Base-by-base conservation (phyloP, 257 asterid genomes). In the Verbascum thapsus region DNA sequence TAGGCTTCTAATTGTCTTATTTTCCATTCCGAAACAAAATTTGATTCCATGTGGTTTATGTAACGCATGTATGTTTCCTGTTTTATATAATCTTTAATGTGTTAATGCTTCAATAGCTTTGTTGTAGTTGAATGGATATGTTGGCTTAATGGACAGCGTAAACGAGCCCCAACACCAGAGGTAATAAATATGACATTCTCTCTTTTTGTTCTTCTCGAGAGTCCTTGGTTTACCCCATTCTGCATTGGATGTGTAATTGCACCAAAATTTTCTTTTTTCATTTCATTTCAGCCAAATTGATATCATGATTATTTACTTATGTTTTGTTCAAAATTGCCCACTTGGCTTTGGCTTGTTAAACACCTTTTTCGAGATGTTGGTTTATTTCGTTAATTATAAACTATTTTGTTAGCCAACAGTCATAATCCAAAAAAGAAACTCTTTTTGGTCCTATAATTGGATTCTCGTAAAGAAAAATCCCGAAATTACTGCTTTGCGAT, bases 111-210 rank as follows among this genome's bases (percentile, higher is more conserved):
- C 63, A 64, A 58, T 72, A 70, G 74, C 53, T 73, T 71, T 83
- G 58, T 48, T 78, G 65, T 82, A 91, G 99, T 94, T 80, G 99
- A 94, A 81, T 94, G 99, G 99, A 94, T 90, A 64, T 87, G 96
- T 71, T 94, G 99, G 99, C 78, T 94, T 72, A 94, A 87, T 77
- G 99, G 99, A 72, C 97, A 94, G 70, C 95, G 99, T 7, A 90
- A 78, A 74, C 78, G 34, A 55, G 92, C 95, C 79, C 99, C 96
- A 44, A 87, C 96, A 6, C 85, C 81, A n/a, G 95, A 91, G 98
- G 98, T 90, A 77, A 37, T 57, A 15, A 35, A 54, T 26, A 26
- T 26, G 16, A 30, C 39, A 6, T 34, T 58, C 53, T 56, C 22
- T 53, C 19, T 3, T 39, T 54, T n/a, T n/a, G 35, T 15, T 34